Percentiles rank a stretch among this genome's conserved stretches.
These are phyloP conservation scores for Leccinum truebloodii DNA, from an alignment of 768 basidiomycete species.

Conservation along the genomic window DNA sequence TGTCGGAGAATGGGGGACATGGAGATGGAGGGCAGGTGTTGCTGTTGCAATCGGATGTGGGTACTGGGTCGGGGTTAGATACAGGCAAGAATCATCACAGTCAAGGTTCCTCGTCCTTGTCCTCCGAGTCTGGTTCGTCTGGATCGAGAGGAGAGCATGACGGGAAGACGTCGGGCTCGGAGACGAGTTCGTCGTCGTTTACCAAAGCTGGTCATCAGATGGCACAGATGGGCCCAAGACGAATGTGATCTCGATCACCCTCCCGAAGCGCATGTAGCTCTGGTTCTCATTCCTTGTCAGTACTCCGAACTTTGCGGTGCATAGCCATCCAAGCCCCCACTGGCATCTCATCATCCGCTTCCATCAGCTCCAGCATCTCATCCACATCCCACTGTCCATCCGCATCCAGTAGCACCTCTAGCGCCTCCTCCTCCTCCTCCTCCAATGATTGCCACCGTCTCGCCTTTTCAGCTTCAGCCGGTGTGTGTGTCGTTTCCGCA, in stretches of 20 bases:
- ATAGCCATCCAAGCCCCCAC: slow-evolving; percentile 4
- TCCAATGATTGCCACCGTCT: slow-evolving; percentile 13
- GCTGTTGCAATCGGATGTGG: not conserved
- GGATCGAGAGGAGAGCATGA: no score
- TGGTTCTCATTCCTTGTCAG: slow-evolving; percentile 2
- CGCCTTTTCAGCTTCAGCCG: slow-evolving; percentile 17
- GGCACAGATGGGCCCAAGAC: slow-evolving; percentile 7
- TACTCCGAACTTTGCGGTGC: slow-evolving; percentile 2
- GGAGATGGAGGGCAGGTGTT: slow-evolving; percentile 1
- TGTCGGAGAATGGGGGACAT: slow-evolving; percentile 10
- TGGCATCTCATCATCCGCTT: slow-evolving; percentile 4
- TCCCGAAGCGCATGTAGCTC: slow-evolving; percentile 6
- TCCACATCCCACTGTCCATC: slow-evolving; percentile 1
- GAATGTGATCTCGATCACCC: slow-evolving; percentile 3
- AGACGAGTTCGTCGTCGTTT: no score
- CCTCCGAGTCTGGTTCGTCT: no score
- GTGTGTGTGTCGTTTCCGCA: slow-evolving; percentile 25
- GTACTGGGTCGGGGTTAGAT: no score
- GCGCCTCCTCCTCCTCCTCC: slow-evolving; percentile 11
- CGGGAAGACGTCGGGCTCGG: no score
- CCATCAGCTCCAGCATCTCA: slow-evolving; percentile 8
- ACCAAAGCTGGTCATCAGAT: not conserved
- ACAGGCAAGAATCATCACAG: no score
- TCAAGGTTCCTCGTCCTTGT: no score
- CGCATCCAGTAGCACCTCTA: slow-evolving; percentile 11